Percentiles rank a stretch among this genome's conserved stretches.
These are phyloP conservation scores for Austroboletus niveus DNA, from an alignment of 1,284 basidiomycete genomes.

Conservation along the genomic window DNA sequence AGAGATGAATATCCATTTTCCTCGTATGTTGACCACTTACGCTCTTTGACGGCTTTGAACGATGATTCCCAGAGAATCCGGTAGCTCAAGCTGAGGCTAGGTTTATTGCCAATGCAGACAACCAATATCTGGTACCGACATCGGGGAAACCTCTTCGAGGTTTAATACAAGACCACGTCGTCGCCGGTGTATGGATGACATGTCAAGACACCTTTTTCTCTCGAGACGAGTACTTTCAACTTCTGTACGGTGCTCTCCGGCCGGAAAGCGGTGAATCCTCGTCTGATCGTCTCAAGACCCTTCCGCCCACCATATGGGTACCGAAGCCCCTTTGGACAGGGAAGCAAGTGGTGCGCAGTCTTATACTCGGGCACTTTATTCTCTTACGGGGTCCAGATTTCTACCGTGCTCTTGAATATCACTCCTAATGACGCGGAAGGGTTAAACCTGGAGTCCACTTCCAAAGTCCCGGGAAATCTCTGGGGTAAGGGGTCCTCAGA, in stretches of 20 bases:
- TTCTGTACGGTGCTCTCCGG: slow-evolving; percentile 92
- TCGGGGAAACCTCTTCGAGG: slow-evolving; percentile 98
- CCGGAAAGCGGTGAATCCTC: slow-evolving; percentile 81
- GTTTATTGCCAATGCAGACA: slow-evolving; percentile 97
- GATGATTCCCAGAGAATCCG: slow-evolving; percentile 66
- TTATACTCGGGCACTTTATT: not conserved
- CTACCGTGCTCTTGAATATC: slow-evolving; percentile 90
- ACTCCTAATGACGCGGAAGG: slow-evolving; percentile 82
- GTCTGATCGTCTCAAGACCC: slow-evolving; percentile 70
- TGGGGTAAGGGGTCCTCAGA: slow-evolving; percentile 84
- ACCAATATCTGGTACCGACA: slow-evolving; percentile 98
- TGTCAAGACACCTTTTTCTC: slow-evolving; percentile 94
- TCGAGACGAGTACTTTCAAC: slow-evolving; percentile 94
- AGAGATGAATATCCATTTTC: slow-evolving; percentile 99
- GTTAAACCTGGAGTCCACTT: slow-evolving; percentile 83
- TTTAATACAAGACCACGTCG: slow-evolving; percentile 98
- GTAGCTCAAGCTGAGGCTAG: slow-evolving; percentile 92
- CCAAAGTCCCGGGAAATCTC: slow-evolving; percentile 81
- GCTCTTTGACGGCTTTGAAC: slow-evolving; percentile 9
- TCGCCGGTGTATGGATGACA: slow-evolving; percentile 99
- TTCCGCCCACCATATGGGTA: slow-evolving; percentile 92
- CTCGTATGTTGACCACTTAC: slow-evolving; percentile 59
- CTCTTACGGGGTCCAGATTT: slow-evolving; percentile 57
- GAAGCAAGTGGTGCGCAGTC: slow-evolving; percentile 84
- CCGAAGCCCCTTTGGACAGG: slow-evolving; percentile 94